Evolutionary conservation across 805 yeast genomes (phyloP).

Genomic region (Candida multigemmis): DNA sequence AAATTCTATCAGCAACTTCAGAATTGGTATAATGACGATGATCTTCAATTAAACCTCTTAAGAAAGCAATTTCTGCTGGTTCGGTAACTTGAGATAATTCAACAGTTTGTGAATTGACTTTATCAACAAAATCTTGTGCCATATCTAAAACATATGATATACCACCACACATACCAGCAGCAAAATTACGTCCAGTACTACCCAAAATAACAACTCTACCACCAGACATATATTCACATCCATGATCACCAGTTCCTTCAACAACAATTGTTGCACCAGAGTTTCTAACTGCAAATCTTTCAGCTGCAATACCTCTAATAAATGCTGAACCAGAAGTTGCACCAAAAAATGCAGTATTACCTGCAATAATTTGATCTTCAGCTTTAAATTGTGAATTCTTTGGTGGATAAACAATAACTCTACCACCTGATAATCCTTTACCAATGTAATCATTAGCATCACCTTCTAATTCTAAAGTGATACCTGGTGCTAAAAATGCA

Average conservation of each 20-base stretch:
- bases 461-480: conserved; percentile 91
- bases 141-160: conserved; percentile 93
- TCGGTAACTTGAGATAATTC: conserved; percentile 71
- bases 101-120: conserved; percentile 75
- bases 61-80: conserved; percentile 88
- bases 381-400: conserved; percentile 76
- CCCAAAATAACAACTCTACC: conserved; percentile 95
- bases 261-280: conserved; percentile 97
- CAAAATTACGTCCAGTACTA: conserved; percentile 84
- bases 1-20: conserved; percentile 74
- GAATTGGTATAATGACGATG: conserved; percentile 94
- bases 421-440: conserved; percentile 94
- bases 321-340: conserved; percentile 94
- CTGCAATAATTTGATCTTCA: conserved; percentile 92
- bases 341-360: conserved; percentile 96
- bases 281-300: conserved; percentile 96
- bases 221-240: conserved; percentile 99
- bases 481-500: conserved; percentile 94
- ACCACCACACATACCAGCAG: conserved; percentile 99
- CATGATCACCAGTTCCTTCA: conserved; percentile 97
- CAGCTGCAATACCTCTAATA: conserved; percentile 96
- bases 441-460: conserved; percentile 98
- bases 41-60: conserved; percentile 88
- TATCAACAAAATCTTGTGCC: conserved; percentile 81
- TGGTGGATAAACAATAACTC: conserved; percentile 88